These are phyloP conservation scores for Eucalyptus viminalis DNA, from an alignment of 345 rosid species.

Conservation along the genomic window DNA sequence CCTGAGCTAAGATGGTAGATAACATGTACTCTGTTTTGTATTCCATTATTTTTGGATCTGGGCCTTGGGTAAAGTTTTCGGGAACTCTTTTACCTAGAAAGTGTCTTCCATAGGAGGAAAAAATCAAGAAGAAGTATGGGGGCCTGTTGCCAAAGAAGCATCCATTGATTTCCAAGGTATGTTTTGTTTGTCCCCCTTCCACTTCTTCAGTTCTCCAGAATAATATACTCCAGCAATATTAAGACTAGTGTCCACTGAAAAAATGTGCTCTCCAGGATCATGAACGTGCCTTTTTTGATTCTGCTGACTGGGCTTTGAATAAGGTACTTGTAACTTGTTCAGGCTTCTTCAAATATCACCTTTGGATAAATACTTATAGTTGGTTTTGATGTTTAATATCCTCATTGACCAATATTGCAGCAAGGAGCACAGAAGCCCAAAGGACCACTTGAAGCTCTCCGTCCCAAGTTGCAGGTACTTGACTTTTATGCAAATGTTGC, in stretches of 20 bases:
- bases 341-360: neutral
- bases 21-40: neutral
- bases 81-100: neutral
- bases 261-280: constrained; percentile 39
- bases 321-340: constrained; percentile 31
- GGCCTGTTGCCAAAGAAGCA: constrained; percentile 61
- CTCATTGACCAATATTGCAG: constrained; percentile 6
- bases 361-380: neutral
- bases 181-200: neutral
- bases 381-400: neutral
- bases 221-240: neutral
- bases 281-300: constrained; percentile 80
- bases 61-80: neutral
- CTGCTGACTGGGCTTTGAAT: constrained; percentile 94
- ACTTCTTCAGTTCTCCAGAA: neutral
- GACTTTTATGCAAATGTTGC: neutral
- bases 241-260: neutral
- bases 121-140: constrained; percentile 61
- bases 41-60: neutral
- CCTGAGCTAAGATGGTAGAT: neutral
- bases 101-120: constrained; percentile 29
- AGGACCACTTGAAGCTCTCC: constrained; percentile 79
- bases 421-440: constrained; percentile 77
- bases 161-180: constrained; percentile 71
- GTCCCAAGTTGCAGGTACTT: constrained; percentile 76